These are phyloP conservation scores for Tolypocladium album DNA, from an alignment of 2,329 filamentous ascomycete genomes.

Conservation along the genomic window DNA sequence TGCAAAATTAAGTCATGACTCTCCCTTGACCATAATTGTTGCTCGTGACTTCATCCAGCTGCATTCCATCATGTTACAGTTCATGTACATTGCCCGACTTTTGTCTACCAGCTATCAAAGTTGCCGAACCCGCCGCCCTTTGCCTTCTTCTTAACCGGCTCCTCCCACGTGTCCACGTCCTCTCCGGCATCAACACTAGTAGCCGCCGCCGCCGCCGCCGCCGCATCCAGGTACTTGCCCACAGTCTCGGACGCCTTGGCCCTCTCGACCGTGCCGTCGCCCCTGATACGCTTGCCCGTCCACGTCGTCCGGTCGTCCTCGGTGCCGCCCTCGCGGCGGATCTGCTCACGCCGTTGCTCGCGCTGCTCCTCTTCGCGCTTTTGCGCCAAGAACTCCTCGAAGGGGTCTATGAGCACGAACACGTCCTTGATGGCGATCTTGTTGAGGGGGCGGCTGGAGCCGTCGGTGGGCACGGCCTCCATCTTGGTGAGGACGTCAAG, in stretches of 20 bases:
- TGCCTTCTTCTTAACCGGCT: conserved; percentile 70
- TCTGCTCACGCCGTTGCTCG: conserved; percentile 48
- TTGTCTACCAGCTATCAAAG: conserved; percentile 74
- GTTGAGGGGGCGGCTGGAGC: conserved; percentile 62
- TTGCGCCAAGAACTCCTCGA: conserved; percentile 81
- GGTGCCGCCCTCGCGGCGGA: conserved; percentile 55
- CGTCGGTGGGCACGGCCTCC: conserved; percentile 67
- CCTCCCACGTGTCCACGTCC: conserved; percentile 54
- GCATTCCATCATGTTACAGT: not conserved
- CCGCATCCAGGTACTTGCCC: conserved; percentile 75
- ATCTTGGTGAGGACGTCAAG: conserved; percentile 61
- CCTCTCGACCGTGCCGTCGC: conserved; percentile 47
- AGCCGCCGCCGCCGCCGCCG: conserved; percentile 15
- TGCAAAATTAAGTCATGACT: not conserved
- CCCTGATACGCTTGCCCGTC: conserved; percentile 84
- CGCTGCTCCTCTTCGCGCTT: conserved; percentile 51
- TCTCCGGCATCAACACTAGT: conserved; percentile 41
- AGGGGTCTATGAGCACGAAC: conserved; percentile 84
- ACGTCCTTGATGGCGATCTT: conserved; percentile 76
- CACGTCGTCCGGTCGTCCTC: conserved; percentile 89
- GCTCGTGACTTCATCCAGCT: not conserved
- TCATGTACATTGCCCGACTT: not conserved
- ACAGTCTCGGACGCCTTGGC: conserved; percentile 34
- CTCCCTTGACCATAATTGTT: too few species aligned
- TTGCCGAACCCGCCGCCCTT: conserved; percentile 80